Conservation (phyloP, 257 asterid species). For the Nicotiana paniculata region DNA sequence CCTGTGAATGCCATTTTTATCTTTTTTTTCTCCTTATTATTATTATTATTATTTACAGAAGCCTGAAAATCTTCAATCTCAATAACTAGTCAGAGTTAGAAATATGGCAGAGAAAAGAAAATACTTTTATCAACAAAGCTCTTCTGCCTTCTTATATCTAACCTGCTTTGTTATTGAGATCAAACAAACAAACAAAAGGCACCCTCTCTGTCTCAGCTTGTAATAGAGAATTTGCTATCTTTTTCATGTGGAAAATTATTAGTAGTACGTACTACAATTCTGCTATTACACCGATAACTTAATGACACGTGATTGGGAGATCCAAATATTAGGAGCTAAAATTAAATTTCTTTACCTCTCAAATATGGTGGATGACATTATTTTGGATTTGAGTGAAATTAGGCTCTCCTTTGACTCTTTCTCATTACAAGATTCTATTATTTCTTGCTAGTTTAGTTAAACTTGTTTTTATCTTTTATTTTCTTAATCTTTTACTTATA, state of each 20-base stretch:
- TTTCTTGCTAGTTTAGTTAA: neutral
- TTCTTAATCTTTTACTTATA: too few relatives aligned
- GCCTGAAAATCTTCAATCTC: conserved; percentile 1
- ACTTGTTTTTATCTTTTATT: neutral
- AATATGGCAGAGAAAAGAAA: neutral
- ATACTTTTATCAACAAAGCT: neutral
- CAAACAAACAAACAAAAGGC: conserved; percentile 14
- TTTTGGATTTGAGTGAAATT: conserved; percentile 34
- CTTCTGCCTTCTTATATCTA: neutral
- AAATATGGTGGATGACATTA: conserved; percentile 25
- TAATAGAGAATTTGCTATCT: conserved; percentile 1
- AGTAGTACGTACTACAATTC: neutral
- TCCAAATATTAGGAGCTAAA: conserved; percentile 34
- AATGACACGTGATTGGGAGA: conserved; percentile 56
- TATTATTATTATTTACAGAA: neutral
- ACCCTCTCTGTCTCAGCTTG: conserved; percentile 12
- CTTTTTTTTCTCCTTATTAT: neutral
- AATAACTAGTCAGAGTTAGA: neutral
- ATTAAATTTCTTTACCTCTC: conserved; percentile 21
- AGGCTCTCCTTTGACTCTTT: conserved; percentile 35
- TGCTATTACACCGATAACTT: conserved; percentile 16
- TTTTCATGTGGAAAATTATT: conserved; percentile 18
- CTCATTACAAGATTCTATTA: conserved; percentile 8
- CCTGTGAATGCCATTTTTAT: conserved; percentile 41
- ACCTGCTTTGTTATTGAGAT: conserved; percentile 31